A percentile compares a stretch with the other conserved stretches of the same genome.
Evolutionary conservation across 83 land plant genomes (phyloP).

Genomic region (Thuja plicata): DNA sequence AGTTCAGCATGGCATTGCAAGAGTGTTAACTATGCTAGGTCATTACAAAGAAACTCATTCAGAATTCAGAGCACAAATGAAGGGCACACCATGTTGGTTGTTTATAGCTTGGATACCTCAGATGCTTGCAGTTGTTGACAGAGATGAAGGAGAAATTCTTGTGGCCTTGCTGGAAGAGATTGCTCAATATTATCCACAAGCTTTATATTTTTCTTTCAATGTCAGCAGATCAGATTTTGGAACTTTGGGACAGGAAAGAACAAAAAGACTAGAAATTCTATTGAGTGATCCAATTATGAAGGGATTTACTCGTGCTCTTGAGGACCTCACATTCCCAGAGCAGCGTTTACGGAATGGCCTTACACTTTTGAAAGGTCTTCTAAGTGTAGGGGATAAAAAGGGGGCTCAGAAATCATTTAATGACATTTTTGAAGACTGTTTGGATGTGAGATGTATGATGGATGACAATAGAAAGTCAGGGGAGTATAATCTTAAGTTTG

Average conservation of each 20-base stretch:
- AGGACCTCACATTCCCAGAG: slow-evolving; percentile 58
- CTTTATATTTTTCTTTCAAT: slow-evolving; percentile 48
- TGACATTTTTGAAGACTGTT: slow-evolving; percentile 35
- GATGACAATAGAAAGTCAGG: slow-evolving; percentile 33
- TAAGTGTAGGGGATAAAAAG: slow-evolving; percentile 24
- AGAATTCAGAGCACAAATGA: slow-evolving; percentile 21
- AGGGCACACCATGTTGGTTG: slow-evolving; percentile 40
- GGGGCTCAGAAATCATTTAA: slow-evolving; percentile 28
- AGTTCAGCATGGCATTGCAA: slow-evolving; percentile 55
- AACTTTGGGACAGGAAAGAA: slow-evolving; percentile 23
- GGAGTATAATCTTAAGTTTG: slow-evolving; percentile 58
- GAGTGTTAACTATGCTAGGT: slow-evolving; percentile 42
- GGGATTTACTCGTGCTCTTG: slow-evolving; percentile 35
- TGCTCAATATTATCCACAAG: slow-evolving; percentile 45
- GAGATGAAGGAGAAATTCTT: slow-evolving; percentile 38
- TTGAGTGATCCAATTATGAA: slow-evolving; percentile 29
- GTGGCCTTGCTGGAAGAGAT: slow-evolving; percentile 42
- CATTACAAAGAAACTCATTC: slow-evolving; percentile 33
- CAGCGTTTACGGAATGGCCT: slow-evolving; percentile 45
- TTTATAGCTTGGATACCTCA: slow-evolving; percentile 62
- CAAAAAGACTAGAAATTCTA: slow-evolving; percentile 20
- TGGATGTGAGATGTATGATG: slow-evolving; percentile 37
- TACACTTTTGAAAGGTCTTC: slow-evolving; percentile 17
- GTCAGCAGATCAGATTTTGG: slow-evolving; percentile 49
- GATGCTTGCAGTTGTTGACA: slow-evolving; percentile 47